These are phyloP conservation scores for Hyparrhenia diplandra DNA, from an alignment of 176 grass and related monocot species.

Conservation along the genomic window DNA sequence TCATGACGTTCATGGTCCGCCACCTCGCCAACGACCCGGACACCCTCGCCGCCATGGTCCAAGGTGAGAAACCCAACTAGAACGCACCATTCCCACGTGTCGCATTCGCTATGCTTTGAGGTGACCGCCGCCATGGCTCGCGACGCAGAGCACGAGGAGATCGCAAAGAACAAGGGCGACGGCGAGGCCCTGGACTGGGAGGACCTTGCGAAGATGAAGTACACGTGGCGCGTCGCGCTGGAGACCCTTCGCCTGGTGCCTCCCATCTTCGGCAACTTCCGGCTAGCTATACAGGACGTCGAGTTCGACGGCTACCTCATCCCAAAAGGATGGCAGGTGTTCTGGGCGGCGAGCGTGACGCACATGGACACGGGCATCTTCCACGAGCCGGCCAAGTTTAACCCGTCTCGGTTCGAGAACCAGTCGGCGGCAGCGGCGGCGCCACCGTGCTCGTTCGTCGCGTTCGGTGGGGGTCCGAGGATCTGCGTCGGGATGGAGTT, in stretches of 20 bases:
- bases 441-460: conserved; percentile 41
- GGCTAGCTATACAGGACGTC: conserved; percentile 13
- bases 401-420: conserved; percentile 42
- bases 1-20: conserved; percentile 57
- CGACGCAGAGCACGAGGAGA: conserved; percentile 36
- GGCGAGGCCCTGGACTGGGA: conserved; percentile 41
- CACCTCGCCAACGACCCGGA: conserved; percentile 40
- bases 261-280: conserved; percentile 40
- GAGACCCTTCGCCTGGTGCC: conserved; percentile 32
- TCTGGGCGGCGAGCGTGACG: conserved; percentile 39
- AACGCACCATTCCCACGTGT: neutral
- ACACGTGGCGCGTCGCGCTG: conserved; percentile 34
- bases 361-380: conserved; percentile 46
- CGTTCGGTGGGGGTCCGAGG: conserved; percentile 43
- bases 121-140: neutral
- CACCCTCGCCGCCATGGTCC: conserved; percentile 23
- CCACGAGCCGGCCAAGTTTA: conserved; percentile 32
- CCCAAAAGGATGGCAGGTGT: conserved; percentile 58
- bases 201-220: conserved; percentile 40
- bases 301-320: conserved; percentile 45
- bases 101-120: neutral
- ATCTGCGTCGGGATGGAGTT: conserved; percentile 46
- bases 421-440: too few species aligned
- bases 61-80: neutral
- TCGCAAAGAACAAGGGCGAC: conserved; percentile 20